Evolutionary conservation across 148 eudicot species (phyloP), one percentile per base, ranked within the genome.

Genomic region (Amaranthus hypochondriacus): DNA sequence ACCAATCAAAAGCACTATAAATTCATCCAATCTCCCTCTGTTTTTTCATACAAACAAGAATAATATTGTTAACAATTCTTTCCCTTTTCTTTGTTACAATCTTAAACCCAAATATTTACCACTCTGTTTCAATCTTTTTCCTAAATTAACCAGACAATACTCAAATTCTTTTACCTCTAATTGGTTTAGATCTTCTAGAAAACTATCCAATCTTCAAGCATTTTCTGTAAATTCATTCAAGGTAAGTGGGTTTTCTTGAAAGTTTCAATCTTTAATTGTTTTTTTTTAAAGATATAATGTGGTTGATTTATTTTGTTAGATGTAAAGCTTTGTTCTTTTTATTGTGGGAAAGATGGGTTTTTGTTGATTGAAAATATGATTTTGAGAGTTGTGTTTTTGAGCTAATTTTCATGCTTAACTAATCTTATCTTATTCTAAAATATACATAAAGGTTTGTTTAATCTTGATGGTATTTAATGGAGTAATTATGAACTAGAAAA

Each of bases 141-240:
- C 43, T 72, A 73, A 11, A 52, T 48, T 52, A 61, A 61, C 68
- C 62, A 69, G 9, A 51, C 21, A 52, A 28, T 8, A 62, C 18
- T 44, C 60, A 3, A 62, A 55, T 47, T 56, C 48, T 43, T 28
- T 55, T 4, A 43, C 8, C 9, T 46, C 47, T 7, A 63, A 75
- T 43, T 53, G 53, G 54, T 73, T 68, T 48, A 44, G 49, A 48
- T 57, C 64, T 68, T 80, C 14, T 52, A 68, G 68, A 55, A 28
- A 46, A 0, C 58, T 59, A 49, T 11, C 61, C 7, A 49, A 66
- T 12, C 70, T 4, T 59, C 72, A 14, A 18, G 47, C 13, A 28
- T 54, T 71, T 51, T 80, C 82, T 7, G 78, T 78, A 67, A 44
- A 68, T 59, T 74, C 80, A 28, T 67, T 62, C 63, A 61, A 79